A percentile compares a stretch with the other conserved stretches of the same genome.
Evolutionary conservation across 208 protist genomes (phyloP).

Genomic region (Acanthamoeba royreba): DNA sequence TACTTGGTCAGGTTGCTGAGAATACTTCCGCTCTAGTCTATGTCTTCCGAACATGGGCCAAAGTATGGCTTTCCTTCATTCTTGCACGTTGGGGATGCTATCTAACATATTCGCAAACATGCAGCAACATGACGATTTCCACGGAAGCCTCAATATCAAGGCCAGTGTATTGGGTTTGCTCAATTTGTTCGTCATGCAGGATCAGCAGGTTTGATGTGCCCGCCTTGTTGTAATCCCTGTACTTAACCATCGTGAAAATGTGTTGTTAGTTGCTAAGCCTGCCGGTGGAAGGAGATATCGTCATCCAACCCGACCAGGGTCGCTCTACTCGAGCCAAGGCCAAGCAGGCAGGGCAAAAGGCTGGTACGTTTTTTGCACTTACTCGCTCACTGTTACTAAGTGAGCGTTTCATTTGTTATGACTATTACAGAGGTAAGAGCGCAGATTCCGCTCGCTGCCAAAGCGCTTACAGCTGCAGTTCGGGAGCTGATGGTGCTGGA

Average conservation of each 20-base stretch:
- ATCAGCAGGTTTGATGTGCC: no score
- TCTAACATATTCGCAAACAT: no score
- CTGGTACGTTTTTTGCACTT: not conserved
- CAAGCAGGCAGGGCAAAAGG: not conserved
- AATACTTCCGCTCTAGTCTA: not conserved
- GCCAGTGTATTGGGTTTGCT: not conserved
- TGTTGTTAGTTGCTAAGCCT: not conserved
- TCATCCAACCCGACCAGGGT: not conserved
- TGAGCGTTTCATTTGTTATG: no score
- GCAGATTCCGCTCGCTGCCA: not conserved
- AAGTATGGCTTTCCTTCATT: not conserved
- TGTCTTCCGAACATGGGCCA: not conserved
- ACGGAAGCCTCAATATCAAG: constrained; percentile 36
- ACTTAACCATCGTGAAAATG: not conserved
- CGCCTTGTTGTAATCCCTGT: no score
- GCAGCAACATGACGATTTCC: constrained; percentile 32
- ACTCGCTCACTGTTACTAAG: no score
- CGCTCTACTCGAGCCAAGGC: not conserved
- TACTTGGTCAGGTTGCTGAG: not conserved
- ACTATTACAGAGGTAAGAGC: not conserved
- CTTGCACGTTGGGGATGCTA: no score
- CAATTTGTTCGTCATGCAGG: not conserved
- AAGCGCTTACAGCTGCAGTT: not conserved
- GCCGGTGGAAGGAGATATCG: not conserved
- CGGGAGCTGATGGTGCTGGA: constrained; percentile 9